Evolutionary conservation across 345 rosid genomes (phyloP), one percentile per base, ranked within the genome.

Genomic region (Heritiera littoralis): DNA sequence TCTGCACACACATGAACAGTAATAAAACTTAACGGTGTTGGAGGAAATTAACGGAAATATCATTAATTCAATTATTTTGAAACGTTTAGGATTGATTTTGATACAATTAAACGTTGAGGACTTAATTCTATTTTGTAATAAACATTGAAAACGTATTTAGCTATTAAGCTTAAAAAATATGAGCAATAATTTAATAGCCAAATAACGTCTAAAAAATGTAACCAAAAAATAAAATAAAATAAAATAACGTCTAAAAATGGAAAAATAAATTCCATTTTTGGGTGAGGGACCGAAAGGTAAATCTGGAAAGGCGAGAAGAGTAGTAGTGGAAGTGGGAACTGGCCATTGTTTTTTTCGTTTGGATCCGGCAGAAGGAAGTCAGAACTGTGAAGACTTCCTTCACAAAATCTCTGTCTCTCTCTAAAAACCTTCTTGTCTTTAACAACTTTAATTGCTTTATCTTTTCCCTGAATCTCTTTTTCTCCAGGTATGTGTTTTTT

Each of bases 401-500:
- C 32, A 52, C 45, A 52, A n/a, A 43, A 35, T 35, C 38, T 35
- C 38, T 7, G 6, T 13, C 18, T 6, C 38, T 5, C 20, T 28
- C 59, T 49, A 14, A 18, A 7, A 49, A 7, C 58, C 30, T 23
- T 40, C 45, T 40, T 38, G 48, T 7, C 23, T 40, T 35, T 66
- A 23, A 65, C 18, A 38, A 40, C 18, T 67, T 43, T 3, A 13
- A 68, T 54, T 45, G 43, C 43, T 35, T 14, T 14, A 35, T 35
- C 45, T 65, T 35, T 65, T 35, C 46, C 14, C 13, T 1, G 8
- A 6, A 5, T 38, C 38, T 20, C 18, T 9, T 28, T 35, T 52
- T 72, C 75, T 72, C 75, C 61, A 72, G 61, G 46, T 72, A 72
- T 51, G 32, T 51, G n/a, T n/a, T 15, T 30, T 35, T 35, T 3